Evolutionary conservation across 257 asterid species (phyloP).

Genomic region (Oldenlandia corymbosa): DNA sequence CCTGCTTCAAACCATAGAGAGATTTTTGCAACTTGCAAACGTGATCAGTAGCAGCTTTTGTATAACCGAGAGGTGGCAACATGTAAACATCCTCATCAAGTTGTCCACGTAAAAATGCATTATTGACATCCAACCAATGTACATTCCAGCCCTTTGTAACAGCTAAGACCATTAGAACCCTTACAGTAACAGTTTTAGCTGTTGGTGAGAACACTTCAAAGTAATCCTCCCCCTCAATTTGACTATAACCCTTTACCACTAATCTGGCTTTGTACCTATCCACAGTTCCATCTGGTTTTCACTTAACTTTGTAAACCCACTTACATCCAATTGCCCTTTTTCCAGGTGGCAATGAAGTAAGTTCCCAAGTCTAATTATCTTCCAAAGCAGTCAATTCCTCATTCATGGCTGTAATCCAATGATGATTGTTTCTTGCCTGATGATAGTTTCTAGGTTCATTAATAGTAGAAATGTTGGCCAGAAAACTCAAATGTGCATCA

Average conservation of each 20-base stretch:
- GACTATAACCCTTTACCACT: not conserved
- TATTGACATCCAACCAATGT: not conserved
- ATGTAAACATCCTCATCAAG: not conserved
- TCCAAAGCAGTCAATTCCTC: no score
- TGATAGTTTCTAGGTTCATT: no score
- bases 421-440: no score
- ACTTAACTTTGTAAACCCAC: not conserved
- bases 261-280: not conserved
- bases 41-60: not conserved
- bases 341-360: no score
- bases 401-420: no score
- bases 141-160: not conserved
- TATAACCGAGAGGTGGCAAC: not conserved
- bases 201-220: not conserved
- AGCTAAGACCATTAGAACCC: not conserved
- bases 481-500: no score
- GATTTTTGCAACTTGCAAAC: not conserved
- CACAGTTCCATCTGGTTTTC: not conserved
- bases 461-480: no score
- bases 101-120: not conserved
- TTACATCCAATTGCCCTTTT: not conserved
- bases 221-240: not conserved
- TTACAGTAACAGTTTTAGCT: not conserved
- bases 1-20: not conserved
- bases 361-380: no score